phyloP scores from a whole-genome alignment of 768 basidiomycete species.

The Pleurotus pulmonarius region DNA sequence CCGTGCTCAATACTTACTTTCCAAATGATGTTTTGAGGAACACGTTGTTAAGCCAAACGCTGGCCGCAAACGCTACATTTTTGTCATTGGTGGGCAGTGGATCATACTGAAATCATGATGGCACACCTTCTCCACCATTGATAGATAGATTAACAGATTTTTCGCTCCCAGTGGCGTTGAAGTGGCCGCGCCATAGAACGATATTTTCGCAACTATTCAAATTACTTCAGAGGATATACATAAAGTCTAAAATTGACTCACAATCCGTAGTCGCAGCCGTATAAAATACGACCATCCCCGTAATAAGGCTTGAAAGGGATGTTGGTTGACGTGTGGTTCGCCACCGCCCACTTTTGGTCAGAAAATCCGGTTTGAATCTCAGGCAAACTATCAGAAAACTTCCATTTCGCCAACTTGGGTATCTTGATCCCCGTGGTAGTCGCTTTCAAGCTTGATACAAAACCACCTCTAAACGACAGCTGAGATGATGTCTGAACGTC shows the following conservation, averaged over 20 bases:
- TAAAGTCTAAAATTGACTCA: conserved; percentile 27
- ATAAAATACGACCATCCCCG: conserved; percentile 72
- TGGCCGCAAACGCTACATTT: conserved; percentile 65
- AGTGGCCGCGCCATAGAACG: conserved; percentile 82
- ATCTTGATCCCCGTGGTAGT: conserved; percentile 27
- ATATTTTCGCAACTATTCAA: conserved; percentile 72
- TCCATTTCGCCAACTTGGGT: conserved; percentile 63
- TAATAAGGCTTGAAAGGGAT: conserved; percentile 67
- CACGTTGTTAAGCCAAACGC: conserved; percentile 72
- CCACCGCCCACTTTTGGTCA: conserved; percentile 62
- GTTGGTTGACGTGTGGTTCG: conserved; percentile 71
- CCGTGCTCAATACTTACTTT: conserved; percentile 44
- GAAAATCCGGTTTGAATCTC: conserved; percentile 57
- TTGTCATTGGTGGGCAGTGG: not conserved
- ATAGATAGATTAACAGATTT: conserved; percentile 71
- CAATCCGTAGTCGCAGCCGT: conserved; percentile 88
- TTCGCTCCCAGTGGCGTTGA: conserved; percentile 56
- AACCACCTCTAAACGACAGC: conserved; percentile 38
- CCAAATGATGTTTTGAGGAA: conserved; percentile 74
- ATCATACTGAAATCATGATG: not conserved
- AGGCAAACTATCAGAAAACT: conserved; percentile 70
- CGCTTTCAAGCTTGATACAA: conserved; percentile 32
- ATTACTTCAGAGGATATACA: not conserved
- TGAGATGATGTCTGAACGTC: conserved; percentile 25
- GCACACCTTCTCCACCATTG: conserved; percentile 74